Evolutionary conservation across 1,284 basidiomycete genomes (phyloP), one percentile per base, ranked within the genome.

Genomic region (Garcileccinum viscosum): DNA sequence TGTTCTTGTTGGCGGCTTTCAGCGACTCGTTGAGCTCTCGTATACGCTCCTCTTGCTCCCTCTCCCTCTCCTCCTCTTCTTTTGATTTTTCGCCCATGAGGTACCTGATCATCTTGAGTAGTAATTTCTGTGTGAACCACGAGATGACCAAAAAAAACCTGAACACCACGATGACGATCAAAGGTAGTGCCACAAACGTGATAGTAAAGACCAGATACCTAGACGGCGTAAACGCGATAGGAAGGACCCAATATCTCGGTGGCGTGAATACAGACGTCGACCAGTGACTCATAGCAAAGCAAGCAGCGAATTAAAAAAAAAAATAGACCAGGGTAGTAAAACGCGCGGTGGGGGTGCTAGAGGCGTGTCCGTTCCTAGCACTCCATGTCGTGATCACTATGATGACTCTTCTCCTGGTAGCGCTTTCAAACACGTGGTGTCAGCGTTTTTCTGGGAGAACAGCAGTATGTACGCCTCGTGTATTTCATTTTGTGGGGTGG

Each of bases 161-260:
- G n/a, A n/a, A n/a, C n/a, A n/a, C n/a, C n/a, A n/a, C n/a, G n/a
- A n/a, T n/a, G n/a, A n/a, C n/a, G n/a, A n/a, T n/a, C n/a, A n/a
- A n/a, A n/a, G n/a, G n/a, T n/a, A n/a, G n/a, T n/a, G n/a, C n/a
- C 1, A 76, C 74, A 27, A 80, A 72, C 27, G 78, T 72, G 70
- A 81, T 59, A 50, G 77, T 77, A 65, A 80, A 60, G 47, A 72
- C 69, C 72, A 69, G 80, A 66, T 74, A 73, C 64, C 70, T 78
- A 56, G 77, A 80, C 35, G 78, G 76, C 1, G 77, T 73, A 27
- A 80, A 72, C 27, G 78, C 73, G 70, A 81, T 59, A 50, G 77
- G 78, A 65, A 80, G 58, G 47, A 72, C 69, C 72, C 70, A 80
- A 66, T 74, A 73, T 65, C 70, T 78, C 56, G 77, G 78, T 33